phyloP scores from a whole-genome alignment of 78 protist species.

The Tieghemostelium lacteum region DNA sequence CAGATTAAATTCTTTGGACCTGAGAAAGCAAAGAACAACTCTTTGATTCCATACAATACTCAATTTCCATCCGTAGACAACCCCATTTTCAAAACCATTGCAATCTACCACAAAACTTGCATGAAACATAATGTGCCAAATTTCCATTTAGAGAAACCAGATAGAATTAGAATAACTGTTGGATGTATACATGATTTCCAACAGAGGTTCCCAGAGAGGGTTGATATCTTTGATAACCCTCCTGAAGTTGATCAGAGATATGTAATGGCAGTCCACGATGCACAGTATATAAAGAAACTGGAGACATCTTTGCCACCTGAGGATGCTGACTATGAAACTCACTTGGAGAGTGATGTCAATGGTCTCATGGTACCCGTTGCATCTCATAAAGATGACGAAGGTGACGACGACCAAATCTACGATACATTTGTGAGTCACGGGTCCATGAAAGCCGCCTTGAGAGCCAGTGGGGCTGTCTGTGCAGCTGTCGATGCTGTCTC shows the following conservation, averaged over 20 bases:
- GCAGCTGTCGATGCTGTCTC: conserved; percentile 81
- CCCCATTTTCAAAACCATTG: conserved; percentile 45
- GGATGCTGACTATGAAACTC: conserved; percentile 53
- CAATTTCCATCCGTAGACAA: neutral
- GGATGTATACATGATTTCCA: conserved; percentile 31
- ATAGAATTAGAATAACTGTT: conserved; percentile 66
- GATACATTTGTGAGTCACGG: conserved; percentile 80
- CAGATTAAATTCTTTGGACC: neutral
- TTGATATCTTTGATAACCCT: conserved; percentile 46
- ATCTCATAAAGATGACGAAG: conserved; percentile 35
- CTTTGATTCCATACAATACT: neutral
- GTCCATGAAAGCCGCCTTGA: conserved; percentile 76
- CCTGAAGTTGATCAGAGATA: conserved; percentile 53
- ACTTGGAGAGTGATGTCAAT: conserved; percentile 44
- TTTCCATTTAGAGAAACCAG: conserved; percentile 79
- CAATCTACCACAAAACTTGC: conserved; percentile 56
- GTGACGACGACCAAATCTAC: conserved; percentile 63
- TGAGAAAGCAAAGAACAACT: conserved; percentile 1
- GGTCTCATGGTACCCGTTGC: conserved; percentile 41
- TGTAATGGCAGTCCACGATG: conserved; percentile 80
- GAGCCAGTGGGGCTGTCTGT: conserved; percentile 84
- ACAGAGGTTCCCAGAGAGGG: neutral
- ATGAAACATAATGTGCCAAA: conserved; percentile 74
- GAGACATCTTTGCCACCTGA: conserved; percentile 64
- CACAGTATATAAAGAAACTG: conserved; percentile 56